A percentile compares a stretch with the other conserved stretches of the same genome.
phyloP scores from a whole-genome alignment of 208 protist species.

The Trypanosoma rangeli region DNA sequence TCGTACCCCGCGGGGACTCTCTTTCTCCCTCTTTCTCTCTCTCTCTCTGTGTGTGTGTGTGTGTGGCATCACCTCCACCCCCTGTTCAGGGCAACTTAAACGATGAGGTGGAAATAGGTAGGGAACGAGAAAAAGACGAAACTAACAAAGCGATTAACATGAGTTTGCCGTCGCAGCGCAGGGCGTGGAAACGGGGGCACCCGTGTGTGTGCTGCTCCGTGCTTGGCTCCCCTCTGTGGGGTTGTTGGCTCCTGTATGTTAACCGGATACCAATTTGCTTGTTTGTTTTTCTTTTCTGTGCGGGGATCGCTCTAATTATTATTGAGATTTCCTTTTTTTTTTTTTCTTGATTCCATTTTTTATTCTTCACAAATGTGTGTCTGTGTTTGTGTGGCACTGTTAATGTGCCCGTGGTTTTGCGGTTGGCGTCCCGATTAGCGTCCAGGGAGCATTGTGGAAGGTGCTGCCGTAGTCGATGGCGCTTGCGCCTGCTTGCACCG shows the following conservation, averaged over 20 bases:
- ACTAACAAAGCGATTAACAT: neutral
- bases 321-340: no score
- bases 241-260: neutral
- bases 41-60: no score
- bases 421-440: neutral
- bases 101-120: neutral
- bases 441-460: neutral
- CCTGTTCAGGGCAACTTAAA: neutral
- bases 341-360: neutral
- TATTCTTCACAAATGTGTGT: neutral
- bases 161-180: neutral
- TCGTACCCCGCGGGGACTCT: neutral
- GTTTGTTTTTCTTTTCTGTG: slow-evolving; percentile 6
- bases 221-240: neutral
- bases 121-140: neutral
- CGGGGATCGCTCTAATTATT: no score
- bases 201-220: neutral
- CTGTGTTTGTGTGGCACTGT: neutral
- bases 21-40: neutral
- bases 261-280: neutral
- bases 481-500: neutral
- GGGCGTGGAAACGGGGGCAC: neutral
- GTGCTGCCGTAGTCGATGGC: slow-evolving; percentile 1
- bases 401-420: neutral
- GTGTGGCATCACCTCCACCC: neutral